A percentile compares a stretch with the other conserved stretches of the same genome.
phyloP scores from a whole-genome alignment of 768 basidiomycete genomes.

The Floccularia luteovirens region DNA sequence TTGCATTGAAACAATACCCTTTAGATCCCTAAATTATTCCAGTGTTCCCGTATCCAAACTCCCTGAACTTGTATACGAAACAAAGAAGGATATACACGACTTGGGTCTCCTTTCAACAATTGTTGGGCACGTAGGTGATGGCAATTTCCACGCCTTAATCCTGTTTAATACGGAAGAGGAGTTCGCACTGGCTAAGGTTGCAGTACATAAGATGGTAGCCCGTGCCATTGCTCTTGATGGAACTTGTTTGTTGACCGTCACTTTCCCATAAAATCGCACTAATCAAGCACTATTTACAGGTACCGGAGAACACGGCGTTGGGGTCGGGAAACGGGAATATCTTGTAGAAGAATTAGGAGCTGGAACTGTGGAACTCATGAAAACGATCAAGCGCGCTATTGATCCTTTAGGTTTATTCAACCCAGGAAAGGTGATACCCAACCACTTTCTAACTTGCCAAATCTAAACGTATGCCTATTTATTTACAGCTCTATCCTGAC shows the following conservation, averaged over 20 bases:
- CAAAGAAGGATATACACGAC: conserved; percentile 58
- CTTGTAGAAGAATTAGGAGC: conserved; percentile 76
- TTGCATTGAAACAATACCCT: not conserved
- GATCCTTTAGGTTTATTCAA: conserved; percentile 78
- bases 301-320: conserved; percentile 84
- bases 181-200: conserved; percentile 25
- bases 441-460: too few species aligned
- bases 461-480: too few species aligned
- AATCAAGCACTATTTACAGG: conserved; percentile 23
- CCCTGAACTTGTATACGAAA: conserved; percentile 58
- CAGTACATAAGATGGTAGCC: conserved; percentile 55
- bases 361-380: conserved; percentile 82
- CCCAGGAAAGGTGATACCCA: conserved; percentile 83
- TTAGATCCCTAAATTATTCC: not conserved
- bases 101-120: conserved; percentile 54
- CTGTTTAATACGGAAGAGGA: conserved; percentile 56
- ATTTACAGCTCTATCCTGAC: too few species aligned
- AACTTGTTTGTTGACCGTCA: conserved; percentile 41
- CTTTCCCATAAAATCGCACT: conserved; percentile 3
- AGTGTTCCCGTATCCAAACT: conserved; percentile 60
- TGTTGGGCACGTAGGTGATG: conserved; percentile 76
- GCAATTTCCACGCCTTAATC: conserved; percentile 42
- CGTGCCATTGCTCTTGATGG: conserved; percentile 67
- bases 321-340: conserved; percentile 77
- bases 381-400: conserved; percentile 64